phyloP scores from a whole-genome alignment of 768 basidiomycete genomes.

The Kwoniella mangroviensis region DNA sequence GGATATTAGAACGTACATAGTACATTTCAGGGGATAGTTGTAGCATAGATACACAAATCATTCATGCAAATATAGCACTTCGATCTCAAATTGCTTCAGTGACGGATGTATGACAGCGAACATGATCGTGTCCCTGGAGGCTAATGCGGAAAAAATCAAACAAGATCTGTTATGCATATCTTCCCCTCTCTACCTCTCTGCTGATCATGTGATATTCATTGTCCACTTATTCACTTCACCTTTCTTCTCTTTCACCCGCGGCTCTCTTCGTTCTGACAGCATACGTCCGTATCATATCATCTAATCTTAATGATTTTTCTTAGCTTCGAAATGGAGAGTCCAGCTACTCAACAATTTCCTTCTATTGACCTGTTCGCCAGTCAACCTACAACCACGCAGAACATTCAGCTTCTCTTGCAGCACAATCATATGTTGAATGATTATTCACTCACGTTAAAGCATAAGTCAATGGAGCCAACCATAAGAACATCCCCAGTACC shows the following conservation, averaged over 20 bases:
- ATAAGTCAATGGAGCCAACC: slow-evolving; percentile 88
- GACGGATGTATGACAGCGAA: too few relatives aligned
- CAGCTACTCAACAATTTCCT: slow-evolving; percentile 83
- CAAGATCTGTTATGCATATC: slow-evolving; percentile 1
- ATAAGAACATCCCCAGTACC: slow-evolving; percentile 64
- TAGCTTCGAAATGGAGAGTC: slow-evolving; percentile 73
- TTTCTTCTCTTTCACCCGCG: background rate
- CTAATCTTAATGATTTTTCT: slow-evolving; percentile 23
- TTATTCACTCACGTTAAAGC: slow-evolving; percentile 76
- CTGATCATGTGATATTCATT: background rate
- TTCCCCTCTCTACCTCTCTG: background rate
- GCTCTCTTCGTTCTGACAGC: background rate
- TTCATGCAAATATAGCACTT: background rate
- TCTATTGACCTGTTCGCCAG: slow-evolving; percentile 80
- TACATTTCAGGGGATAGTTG: background rate
- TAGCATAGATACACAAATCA: background rate
- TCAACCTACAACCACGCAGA: slow-evolving; percentile 64
- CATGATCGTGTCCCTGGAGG: too few relatives aligned
- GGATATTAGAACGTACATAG: too few relatives aligned
- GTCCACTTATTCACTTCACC: background rate
- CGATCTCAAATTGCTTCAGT: too few relatives aligned
- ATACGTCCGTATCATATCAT: background rate
- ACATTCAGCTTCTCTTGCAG: background rate
- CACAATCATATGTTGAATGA: slow-evolving; percentile 8
- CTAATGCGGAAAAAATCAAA: background rate